phyloP scores from a whole-genome alignment of 352 stramenopile species.

The Pelagophyceae sp. region DNA sequence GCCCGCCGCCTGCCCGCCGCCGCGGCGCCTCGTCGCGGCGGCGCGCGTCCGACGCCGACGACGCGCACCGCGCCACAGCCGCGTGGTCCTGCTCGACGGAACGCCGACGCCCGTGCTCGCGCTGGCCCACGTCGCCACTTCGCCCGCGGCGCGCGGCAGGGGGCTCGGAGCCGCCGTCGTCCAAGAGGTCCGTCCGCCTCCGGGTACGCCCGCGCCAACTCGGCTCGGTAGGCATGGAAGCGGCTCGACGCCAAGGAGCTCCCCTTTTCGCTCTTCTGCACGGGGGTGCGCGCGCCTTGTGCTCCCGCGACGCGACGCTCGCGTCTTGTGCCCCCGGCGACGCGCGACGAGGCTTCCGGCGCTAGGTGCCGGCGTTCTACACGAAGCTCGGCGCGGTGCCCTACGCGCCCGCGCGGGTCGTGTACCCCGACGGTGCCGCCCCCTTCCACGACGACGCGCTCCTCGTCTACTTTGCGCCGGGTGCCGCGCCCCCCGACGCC shows the following conservation, averaged over 20 bases:
- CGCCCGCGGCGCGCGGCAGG: background rate
- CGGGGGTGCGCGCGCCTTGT: too few relatives aligned
- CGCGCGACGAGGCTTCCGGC: too few relatives aligned
- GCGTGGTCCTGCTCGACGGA: background rate
- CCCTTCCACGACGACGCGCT: background rate
- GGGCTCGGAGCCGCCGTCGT: conserved; percentile 13
- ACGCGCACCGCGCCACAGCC: background rate
- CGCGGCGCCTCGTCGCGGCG: too few relatives aligned
- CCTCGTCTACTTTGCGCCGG: background rate
- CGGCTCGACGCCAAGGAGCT: background rate
- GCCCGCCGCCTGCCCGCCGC: too few relatives aligned
- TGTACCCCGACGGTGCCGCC: background rate
- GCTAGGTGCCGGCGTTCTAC: conserved; percentile 18
- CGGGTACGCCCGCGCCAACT: background rate
- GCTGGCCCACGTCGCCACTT: conserved; percentile 8
- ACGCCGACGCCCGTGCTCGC: background rate
- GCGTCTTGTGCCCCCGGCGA: too few relatives aligned
- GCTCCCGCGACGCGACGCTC: too few relatives aligned
- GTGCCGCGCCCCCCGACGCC: background rate
- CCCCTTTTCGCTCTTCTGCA: background rate
- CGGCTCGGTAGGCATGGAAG: background rate
- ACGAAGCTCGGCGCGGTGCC: background rate
- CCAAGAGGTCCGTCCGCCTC: background rate
- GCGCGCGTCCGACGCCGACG: background rate
- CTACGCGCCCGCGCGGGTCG: background rate